Percentiles rank a stretch among this genome's conserved stretches.
phyloP scores from a whole-genome alignment of 768 basidiomycete species.

The Mycena galericulata region DNA sequence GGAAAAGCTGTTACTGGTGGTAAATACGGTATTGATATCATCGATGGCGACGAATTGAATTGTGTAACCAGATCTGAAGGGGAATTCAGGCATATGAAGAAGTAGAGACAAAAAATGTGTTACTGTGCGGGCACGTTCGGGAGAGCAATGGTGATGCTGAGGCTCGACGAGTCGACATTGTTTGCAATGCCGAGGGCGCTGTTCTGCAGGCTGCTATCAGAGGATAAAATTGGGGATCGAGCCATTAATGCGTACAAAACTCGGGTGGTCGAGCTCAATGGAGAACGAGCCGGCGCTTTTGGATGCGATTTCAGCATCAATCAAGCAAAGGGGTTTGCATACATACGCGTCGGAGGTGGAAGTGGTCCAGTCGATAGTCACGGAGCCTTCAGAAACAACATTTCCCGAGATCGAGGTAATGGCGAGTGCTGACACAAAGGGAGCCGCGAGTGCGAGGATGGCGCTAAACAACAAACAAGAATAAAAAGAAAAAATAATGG shows the following conservation, averaged over 20 bases:
- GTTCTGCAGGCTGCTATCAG: slow-evolving; percentile 5
- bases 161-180: slow-evolving; percentile 23
- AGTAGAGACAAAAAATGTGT: neutral
- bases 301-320: neutral
- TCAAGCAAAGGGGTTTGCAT: neutral
- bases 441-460: slow-evolving; percentile 29
- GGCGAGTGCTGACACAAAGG: slow-evolving; percentile 28
- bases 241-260: slow-evolving; percentile 22
- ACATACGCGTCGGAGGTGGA: slow-evolving; percentile 18
- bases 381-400: slow-evolving; percentile 20
- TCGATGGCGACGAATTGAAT: slow-evolving; percentile 27
- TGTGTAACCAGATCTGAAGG: slow-evolving; percentile 21
- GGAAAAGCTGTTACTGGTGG: slow-evolving; percentile 18
- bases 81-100: neutral
- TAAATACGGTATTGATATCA: slow-evolving; percentile 24
- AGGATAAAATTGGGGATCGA: neutral
- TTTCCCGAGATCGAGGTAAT: slow-evolving; percentile 27
- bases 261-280: slow-evolving; percentile 25
- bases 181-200: slow-evolving; percentile 25
- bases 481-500: neutral
- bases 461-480: slow-evolving; percentile 20
- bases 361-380: slow-evolving; percentile 25
- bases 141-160: slow-evolving; percentile 11
- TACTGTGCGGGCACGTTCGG: slow-evolving; percentile 16
- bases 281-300: slow-evolving; percentile 22